Evolutionary conservation across 2,329 filamentous ascomycete genomes (phyloP).

Genomic region (Aspergillus pseudoviridinutans): DNA sequence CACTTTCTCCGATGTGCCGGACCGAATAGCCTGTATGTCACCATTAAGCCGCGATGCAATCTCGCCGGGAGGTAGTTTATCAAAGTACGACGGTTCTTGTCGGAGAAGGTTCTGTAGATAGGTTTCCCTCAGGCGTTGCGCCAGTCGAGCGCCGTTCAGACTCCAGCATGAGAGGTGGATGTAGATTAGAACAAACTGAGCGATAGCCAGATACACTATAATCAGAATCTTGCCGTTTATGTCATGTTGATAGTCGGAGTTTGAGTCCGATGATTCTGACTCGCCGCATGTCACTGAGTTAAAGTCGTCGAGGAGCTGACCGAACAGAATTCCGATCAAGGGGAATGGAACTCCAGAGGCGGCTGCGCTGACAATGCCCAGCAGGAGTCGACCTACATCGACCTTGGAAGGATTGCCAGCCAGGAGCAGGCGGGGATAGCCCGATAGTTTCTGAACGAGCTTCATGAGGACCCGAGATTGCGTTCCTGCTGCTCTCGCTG

Average conservation of each 20-base stretch:
- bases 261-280: conserved; percentile 11
- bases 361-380: conserved; percentile 27
- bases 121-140: conserved; percentile 57
- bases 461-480: conserved; percentile 26
- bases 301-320: conserved; percentile 38
- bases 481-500: no score
- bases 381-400: conserved; percentile 25
- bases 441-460: conserved; percentile 28
- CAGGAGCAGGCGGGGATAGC: conserved; percentile 34
- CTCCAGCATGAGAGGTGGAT: conserved; percentile 61
- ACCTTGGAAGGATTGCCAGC: conserved; percentile 34
- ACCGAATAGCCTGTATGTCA: conserved; percentile 64
- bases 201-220: conserved; percentile 62
- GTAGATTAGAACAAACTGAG: conserved; percentile 62
- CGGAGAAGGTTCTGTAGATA: conserved; percentile 58
- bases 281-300: conserved; percentile 29
- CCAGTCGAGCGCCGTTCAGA: conserved; percentile 60
- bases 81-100: conserved; percentile 63
- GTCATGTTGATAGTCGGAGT: conserved; percentile 17
- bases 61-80: conserved; percentile 59
- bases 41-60: conserved; percentile 60
- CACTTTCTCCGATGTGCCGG: conserved; percentile 67
- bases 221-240: conserved; percentile 55
- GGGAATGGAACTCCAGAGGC: conserved; percentile 40
- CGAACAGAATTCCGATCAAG: conserved; percentile 38